Evolutionary conservation across 2,329 filamentous ascomycete species (phyloP).

Genomic region (Biscogniauxia mediterranea): DNA sequence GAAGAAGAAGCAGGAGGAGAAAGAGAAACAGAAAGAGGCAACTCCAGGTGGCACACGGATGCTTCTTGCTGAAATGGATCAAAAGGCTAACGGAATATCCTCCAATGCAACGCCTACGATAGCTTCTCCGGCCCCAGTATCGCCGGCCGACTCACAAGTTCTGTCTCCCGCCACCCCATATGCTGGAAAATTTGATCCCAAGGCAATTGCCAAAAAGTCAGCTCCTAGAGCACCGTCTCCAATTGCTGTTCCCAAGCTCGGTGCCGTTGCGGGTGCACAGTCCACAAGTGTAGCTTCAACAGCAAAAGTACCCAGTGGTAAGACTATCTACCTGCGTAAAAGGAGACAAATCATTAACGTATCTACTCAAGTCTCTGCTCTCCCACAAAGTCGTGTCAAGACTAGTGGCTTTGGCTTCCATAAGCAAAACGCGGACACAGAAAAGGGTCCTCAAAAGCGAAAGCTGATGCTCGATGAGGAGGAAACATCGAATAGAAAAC

Average conservation of each 20-base stretch:
- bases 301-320: conserved; percentile 38
- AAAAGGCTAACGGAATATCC: conserved; percentile 54
- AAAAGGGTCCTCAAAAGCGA: conserved; percentile 67
- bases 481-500: conserved; percentile 79
- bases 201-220: conserved; percentile 79
- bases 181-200: conserved; percentile 81
- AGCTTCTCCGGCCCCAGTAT: conserved; percentile 46
- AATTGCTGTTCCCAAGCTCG: conserved; percentile 52
- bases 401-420: conserved; percentile 82
- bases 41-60: conserved; percentile 64
- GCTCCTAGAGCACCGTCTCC: conserved; percentile 56
- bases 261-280: conserved; percentile 42
- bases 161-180: conserved; percentile 59
- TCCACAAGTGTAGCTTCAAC: conserved; percentile 34
- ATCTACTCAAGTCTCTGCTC: conserved; percentile 44
- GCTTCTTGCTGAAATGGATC: conserved; percentile 71
- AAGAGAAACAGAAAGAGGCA: conserved; percentile 70
- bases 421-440: conserved; percentile 62
- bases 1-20: conserved; percentile 85
- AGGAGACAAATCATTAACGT: conserved; percentile 24
- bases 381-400: conserved; percentile 68
- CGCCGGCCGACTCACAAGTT: conserved; percentile 45
- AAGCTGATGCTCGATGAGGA: conserved; percentile 87
- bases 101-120: conserved; percentile 50
- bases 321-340: conserved; percentile 14